A percentile compares a stretch with the other conserved stretches of the same genome.
phyloP scores from a whole-genome alignment of 805 yeast species.

The Novakomyces olei region DNA sequence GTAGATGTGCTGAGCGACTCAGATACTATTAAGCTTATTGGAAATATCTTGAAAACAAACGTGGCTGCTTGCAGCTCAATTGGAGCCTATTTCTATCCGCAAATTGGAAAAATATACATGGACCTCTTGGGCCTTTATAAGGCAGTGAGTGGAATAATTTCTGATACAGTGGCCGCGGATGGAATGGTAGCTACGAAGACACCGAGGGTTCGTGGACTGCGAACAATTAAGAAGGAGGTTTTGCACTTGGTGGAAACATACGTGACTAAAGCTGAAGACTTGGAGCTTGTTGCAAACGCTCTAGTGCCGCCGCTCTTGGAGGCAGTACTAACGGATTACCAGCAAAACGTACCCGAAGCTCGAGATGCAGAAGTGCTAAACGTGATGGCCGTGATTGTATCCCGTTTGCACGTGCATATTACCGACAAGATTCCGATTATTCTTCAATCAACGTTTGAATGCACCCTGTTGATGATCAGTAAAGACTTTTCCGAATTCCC shows the following conservation, averaged over 20 bases:
- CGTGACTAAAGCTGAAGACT: constrained; percentile 64
- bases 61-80: constrained; percentile 86
- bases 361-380: constrained; percentile 93
- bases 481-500: constrained; percentile 92
- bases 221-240: constrained; percentile 90
- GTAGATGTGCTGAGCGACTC: constrained; percentile 42
- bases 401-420: constrained; percentile 66
- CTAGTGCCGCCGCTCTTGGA: constrained; percentile 62
- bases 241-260: constrained; percentile 74
- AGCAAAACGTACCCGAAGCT: constrained; percentile 76
- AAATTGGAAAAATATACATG: constrained; percentile 62
- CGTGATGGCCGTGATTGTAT: constrained; percentile 78
- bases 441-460: constrained; percentile 76
- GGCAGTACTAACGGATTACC: constrained; percentile 78
- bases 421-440: constrained; percentile 77
- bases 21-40: constrained; percentile 78
- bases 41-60: constrained; percentile 84
- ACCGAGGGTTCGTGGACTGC: constrained; percentile 80
- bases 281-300: constrained; percentile 62
- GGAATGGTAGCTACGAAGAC: constrained; percentile 85
- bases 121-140: constrained; percentile 77
- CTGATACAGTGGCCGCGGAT: constrained; percentile 52
- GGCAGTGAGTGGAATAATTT: constrained; percentile 72
- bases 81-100: constrained; percentile 79
- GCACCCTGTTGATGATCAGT: constrained; percentile 86